These are phyloP conservation scores for Trichosanthes cucumerina DNA, from an alignment of 306 rosid species.

Conservation along the genomic window DNA sequence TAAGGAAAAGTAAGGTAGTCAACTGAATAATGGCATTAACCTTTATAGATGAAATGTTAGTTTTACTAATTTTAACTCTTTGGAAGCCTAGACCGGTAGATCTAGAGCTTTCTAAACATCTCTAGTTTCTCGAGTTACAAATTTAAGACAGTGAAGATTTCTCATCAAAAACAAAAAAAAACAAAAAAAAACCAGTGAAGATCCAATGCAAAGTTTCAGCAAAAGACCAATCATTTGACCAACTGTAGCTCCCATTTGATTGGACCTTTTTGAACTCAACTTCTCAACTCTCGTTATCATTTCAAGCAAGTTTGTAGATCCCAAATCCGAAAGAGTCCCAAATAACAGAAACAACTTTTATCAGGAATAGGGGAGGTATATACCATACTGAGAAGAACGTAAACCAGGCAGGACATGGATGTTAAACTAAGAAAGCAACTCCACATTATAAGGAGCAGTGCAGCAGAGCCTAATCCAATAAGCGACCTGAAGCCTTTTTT, in stretches of 20 bases:
- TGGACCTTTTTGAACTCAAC: neutral
- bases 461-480: slow-evolving; percentile 59
- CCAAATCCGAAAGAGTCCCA: neutral
- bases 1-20: neutral
- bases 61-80: neutral
- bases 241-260: neutral
- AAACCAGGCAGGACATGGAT: slow-evolving; percentile 77
- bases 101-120: neutral
- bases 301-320: neutral
- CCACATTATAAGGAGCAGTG: slow-evolving; percentile 89
- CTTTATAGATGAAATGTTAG: neutral
- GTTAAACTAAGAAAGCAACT: slow-evolving; percentile 89
- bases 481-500: slow-evolving; percentile 69
- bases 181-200: neutral
- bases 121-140: neutral
- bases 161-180: too few relatives aligned
- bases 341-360: neutral
- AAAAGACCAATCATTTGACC: neutral
- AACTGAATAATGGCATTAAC: neutral
- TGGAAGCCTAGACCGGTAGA: neutral
- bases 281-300: neutral
- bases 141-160: neutral
- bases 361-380: slow-evolving; percentile 7
- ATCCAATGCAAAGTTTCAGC: neutral
- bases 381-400: slow-evolving; percentile 89